Evolutionary conservation across 2,329 filamentous ascomycete species (phyloP).

Genomic region (Cladosporium sp.): DNA sequence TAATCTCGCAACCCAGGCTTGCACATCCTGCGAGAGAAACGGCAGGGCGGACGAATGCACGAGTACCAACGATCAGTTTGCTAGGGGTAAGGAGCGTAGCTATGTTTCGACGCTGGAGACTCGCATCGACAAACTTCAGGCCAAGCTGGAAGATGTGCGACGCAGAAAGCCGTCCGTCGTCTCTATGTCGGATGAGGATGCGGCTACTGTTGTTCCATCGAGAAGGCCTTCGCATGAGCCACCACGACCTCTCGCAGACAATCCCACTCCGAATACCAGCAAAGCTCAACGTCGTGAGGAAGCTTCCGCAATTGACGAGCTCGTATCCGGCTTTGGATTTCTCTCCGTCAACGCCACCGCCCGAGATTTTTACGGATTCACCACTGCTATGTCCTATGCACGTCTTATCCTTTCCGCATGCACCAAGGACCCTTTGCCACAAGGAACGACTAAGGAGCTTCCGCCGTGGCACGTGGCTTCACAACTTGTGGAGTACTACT

Average conservation of each 20-base stretch:
- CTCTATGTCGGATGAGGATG: conserved; percentile 55
- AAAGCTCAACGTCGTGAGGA: conserved; percentile 53
- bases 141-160: conserved; percentile 59
- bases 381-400: conserved; percentile 86
- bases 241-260: conserved; percentile 12
- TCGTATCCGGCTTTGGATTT: conserved; percentile 91
- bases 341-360: conserved; percentile 94
- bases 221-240: conserved; percentile 41
- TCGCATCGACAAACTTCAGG: conserved; percentile 80
- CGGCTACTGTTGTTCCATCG: conserved; percentile 30
- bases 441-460: conserved; percentile 53
- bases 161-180: conserved; percentile 67
- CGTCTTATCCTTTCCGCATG: conserved; percentile 80
- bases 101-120: conserved; percentile 95
- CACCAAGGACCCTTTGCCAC: conserved; percentile 64
- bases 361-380: conserved; percentile 84
- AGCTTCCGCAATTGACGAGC: conserved; percentile 70
- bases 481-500: conserved; percentile 71
- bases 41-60: conserved; percentile 83
- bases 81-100: conserved; percentile 88
- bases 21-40: conserved; percentile 89
- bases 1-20: conserved; percentile 47
- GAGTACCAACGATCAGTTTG: conserved; percentile 92
- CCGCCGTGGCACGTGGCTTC: conserved; percentile 65
- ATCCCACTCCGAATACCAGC: conserved; percentile 28